Percentiles rank a stretch among this genome's conserved stretches.
Evolutionary conservation across 139 green algal genomes (phyloP).

Genomic region (Ettlia oleoabundans): DNA sequence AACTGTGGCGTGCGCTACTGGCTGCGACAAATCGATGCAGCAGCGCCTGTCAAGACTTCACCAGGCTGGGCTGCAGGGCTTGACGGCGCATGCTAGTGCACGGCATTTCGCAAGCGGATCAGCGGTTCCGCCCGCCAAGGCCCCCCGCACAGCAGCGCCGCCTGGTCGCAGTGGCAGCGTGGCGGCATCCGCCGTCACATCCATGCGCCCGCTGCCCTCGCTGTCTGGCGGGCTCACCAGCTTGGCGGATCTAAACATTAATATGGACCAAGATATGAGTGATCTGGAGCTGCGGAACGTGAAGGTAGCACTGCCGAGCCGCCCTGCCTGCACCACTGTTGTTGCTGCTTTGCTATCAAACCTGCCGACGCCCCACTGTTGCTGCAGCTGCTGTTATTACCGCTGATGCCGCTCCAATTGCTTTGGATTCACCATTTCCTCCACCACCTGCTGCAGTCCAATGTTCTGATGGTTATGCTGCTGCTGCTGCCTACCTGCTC

Average conservation of each 20-base stretch:
- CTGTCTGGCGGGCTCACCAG: conserved; percentile 14
- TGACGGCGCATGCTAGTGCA: not conserved
- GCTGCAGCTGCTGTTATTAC: not conserved
- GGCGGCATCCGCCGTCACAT: not conserved
- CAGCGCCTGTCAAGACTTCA: not conserved
- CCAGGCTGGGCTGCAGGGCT: not conserved
- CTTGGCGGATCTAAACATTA: conserved; percentile 2
- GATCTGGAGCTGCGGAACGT: conserved; percentile 21
- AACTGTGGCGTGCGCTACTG: not conserved
- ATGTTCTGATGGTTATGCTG: too few relatives aligned
- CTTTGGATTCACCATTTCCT: too few relatives aligned
- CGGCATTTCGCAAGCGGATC: not conserved
- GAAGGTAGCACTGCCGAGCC: not conserved
- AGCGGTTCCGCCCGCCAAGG: not conserved
- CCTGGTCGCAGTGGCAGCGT: not conserved
- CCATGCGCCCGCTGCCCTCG: not conserved
- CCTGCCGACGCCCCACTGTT: not conserved
- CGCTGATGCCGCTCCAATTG: not conserved
- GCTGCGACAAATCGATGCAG: not conserved
- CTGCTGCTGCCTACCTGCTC: too few relatives aligned
- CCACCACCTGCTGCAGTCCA: too few relatives aligned
- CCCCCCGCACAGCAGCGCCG: not conserved
- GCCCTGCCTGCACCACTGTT: too few relatives aligned
- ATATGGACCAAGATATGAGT: conserved; percentile 2
- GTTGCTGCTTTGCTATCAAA: too few relatives aligned